phyloP scores from a whole-genome alignment of 2,329 filamentous ascomycete genomes.

The Aspergillus transmontanensis region DNA sequence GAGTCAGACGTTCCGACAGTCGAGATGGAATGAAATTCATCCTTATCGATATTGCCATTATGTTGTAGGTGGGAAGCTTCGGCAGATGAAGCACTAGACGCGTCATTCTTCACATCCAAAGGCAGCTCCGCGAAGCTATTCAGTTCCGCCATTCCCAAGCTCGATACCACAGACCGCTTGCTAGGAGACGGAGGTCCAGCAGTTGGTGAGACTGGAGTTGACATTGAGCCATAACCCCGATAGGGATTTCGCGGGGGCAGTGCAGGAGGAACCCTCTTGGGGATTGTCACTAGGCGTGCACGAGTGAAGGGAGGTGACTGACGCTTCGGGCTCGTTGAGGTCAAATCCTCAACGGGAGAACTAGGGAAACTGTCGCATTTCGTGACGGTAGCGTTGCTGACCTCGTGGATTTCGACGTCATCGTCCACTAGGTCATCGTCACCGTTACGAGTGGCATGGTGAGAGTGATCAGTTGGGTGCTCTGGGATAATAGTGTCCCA shows the following conservation, averaged over 20 bases:
- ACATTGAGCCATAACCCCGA: constrained; percentile 28
- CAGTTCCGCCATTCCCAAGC: constrained; percentile 24
- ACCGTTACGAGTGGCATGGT: constrained; percentile 11
- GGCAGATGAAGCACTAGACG: constrained; percentile 15
- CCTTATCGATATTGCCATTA: constrained; percentile 29
- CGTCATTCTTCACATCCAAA: constrained; percentile 14
- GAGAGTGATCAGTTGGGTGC: constrained; percentile 18
- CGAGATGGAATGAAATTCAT: constrained; percentile 46
- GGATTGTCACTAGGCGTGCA: constrained; percentile 81
- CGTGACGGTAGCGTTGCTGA: constrained; percentile 58
- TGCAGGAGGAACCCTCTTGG: constrained; percentile 74
- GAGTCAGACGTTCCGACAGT: constrained; percentile 36
- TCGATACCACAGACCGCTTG: constrained; percentile 23
- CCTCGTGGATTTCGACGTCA: constrained; percentile 42
- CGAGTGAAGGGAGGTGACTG: constrained; percentile 71
- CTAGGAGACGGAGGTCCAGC: constrained; percentile 29
- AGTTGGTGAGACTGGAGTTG: constrained; percentile 25
- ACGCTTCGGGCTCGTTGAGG: constrained; percentile 61
- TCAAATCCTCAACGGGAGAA: constrained; percentile 39
- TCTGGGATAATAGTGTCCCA: constrained; percentile 32
- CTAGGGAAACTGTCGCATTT: constrained; percentile 46
- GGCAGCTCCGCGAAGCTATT: constrained; percentile 22
- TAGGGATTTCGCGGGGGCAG: constrained; percentile 74
- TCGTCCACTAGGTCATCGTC: constrained; percentile 19
- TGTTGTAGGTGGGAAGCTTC: constrained; percentile 18